Percentiles rank a stretch among this genome's conserved stretches.
phyloP scores from a whole-genome alignment of 1,284 basidiomycete species.

The Leccinum variabile region DNA sequence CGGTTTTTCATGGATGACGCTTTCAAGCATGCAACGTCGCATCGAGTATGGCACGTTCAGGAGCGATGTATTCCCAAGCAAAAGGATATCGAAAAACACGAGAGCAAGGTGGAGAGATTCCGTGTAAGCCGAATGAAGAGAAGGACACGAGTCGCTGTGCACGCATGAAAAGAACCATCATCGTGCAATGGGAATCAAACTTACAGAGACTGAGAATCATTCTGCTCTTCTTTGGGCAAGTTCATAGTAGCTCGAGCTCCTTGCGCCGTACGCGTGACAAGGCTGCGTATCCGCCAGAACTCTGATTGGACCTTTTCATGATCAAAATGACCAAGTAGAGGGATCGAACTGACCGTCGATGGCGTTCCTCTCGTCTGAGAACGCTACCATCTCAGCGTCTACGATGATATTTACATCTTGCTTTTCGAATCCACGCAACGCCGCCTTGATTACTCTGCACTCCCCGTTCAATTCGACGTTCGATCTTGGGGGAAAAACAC shows the following conservation, averaged over 20 bases:
- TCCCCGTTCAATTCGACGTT: slow-evolving; percentile 1
- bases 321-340: background rate
- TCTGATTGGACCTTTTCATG: slow-evolving; percentile 41
- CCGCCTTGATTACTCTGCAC: slow-evolving; percentile 58
- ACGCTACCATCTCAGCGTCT: slow-evolving; percentile 89
- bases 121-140: slow-evolving; percentile 47
- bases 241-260: slow-evolving; percentile 43
- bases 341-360: slow-evolving; percentile 55
- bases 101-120: slow-evolving; percentile 64
- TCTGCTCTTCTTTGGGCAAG: slow-evolving; percentile 16
- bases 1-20: slow-evolving; percentile 47
- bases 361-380: slow-evolving; percentile 49
- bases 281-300: slow-evolving; percentile 66
- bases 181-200: background rate
- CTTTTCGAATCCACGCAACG: slow-evolving; percentile 47
- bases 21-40: slow-evolving; percentile 63
- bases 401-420: slow-evolving; percentile 55
- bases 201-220: slow-evolving; percentile 26
- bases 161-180: background rate
- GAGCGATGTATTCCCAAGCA: slow-evolving; percentile 59
- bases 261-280: slow-evolving; percentile 56
- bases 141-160: slow-evolving; percentile 42
- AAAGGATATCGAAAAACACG: slow-evolving; percentile 82
- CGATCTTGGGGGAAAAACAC: slow-evolving; percentile 22
- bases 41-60: slow-evolving; percentile 54